phyloP scores from a whole-genome alignment of 2,329 filamentous ascomycete genomes.

The Aureobasidium sp. region DNA sequence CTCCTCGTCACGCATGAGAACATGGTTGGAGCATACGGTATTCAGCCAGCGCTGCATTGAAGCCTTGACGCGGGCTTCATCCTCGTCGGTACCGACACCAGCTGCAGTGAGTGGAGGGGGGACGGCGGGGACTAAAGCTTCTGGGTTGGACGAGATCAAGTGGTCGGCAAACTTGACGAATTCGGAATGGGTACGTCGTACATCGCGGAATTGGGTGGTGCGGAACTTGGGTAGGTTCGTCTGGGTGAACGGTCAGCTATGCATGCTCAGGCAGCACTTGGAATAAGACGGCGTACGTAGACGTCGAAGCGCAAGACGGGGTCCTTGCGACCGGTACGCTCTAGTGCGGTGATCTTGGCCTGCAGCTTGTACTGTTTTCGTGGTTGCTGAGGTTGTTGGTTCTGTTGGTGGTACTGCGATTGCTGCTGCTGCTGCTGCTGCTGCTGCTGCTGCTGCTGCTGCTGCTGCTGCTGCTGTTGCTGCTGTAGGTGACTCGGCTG shows the following conservation, averaged over 20 bases:
- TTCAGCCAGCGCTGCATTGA: conserved; percentile 93
- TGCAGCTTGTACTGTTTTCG: conserved; percentile 60
- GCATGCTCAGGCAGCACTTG: background rate
- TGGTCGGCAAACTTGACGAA: conserved; percentile 96
- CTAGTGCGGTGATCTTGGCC: conserved; percentile 88
- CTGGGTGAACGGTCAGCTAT: conserved; percentile 41
- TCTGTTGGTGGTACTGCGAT: conserved; percentile 23
- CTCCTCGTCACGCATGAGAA: conserved; percentile 91
- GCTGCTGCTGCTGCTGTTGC: conserved; percentile 26
- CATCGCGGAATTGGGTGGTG: conserved; percentile 96
- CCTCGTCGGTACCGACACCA: conserved; percentile 91
- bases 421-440: conserved; percentile 19
- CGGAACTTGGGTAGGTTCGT: conserved; percentile 98
- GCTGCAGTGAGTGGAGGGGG: conserved; percentile 92
- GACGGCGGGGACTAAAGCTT: conserved; percentile 87
- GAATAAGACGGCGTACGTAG: conserved; percentile 57
- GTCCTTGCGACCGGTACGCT: conserved; percentile 91
- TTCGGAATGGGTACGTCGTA: conserved; percentile 89
- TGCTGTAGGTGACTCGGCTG: conserved; percentile 26
- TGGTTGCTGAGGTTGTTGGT: conserved; percentile 31
- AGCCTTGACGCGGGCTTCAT: conserved; percentile 81
- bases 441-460: conserved; percentile 32
- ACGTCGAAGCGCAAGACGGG: conserved; percentile 93
- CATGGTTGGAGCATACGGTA: conserved; percentile 83
- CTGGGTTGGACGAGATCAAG: conserved; percentile 93